Percentiles rank a stretch among this genome's conserved stretches.
Conservation (phyloP, 257 asterid genomes). For the Rauvolfia tetraphylla region DNA sequence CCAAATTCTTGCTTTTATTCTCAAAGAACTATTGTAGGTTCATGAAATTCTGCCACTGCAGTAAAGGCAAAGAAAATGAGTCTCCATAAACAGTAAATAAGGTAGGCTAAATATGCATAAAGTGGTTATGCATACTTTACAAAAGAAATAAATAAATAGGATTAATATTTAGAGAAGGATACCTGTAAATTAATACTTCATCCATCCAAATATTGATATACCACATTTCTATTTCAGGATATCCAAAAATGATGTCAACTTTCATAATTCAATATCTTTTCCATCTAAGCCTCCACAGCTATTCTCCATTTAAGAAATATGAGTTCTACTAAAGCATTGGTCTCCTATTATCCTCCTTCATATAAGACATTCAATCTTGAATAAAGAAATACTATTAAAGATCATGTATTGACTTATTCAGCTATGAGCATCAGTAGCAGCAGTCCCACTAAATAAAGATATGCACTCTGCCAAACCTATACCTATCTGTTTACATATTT, state of each 20-base stretch:
- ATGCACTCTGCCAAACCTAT: background rate
- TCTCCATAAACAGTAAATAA: background rate
- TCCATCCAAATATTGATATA: too few species aligned
- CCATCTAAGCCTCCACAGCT: too few species aligned
- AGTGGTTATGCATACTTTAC: background rate
- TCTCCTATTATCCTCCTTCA: too few species aligned
- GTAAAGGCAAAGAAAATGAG: background rate
- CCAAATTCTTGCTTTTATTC: background rate
- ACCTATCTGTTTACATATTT: background rate
- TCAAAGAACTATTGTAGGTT: background rate
- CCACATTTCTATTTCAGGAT: too few species aligned
- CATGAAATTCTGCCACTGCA: background rate
- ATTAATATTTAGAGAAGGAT: background rate
- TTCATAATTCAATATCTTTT: too few species aligned
- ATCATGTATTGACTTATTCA: background rate
- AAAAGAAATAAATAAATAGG: background rate
- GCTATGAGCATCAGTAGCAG: slow-evolving; percentile 1
- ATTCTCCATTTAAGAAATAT: too few species aligned
- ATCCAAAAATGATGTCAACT: too few species aligned
- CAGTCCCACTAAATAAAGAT: background rate
- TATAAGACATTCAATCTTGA: too few species aligned
- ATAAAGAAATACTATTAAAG: too few species aligned
- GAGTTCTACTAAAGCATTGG: too few species aligned
- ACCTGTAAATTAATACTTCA: background rate
- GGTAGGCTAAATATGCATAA: background rate